Evolutionary conservation across 2,329 filamentous ascomycete genomes (phyloP), one percentile per base, ranked within the genome.

Genomic region (Bipolaris sorokiniana): DNA sequence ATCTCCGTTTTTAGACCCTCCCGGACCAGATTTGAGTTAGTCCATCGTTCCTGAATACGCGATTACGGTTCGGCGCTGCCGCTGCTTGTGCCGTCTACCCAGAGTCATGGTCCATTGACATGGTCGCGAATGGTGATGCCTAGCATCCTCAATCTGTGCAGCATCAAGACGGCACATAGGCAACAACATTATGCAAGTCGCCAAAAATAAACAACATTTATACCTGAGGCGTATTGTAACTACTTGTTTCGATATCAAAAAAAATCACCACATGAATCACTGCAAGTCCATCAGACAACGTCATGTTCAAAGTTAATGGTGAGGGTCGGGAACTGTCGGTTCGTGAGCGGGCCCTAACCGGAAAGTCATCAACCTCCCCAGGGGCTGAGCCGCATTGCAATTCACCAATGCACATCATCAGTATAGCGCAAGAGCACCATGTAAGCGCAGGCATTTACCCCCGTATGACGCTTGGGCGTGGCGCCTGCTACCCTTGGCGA

Each of bases 71-170:
- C 59, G 59, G 50, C 48, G 59, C 57, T 61, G 53, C 64, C 60
- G 60, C 59, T 51, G 37, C 38, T 55, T 56, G 55, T 64, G 59
- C 68, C 67, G 64, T 55, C 51, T 51, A 47, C 56, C 62, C 46
- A 54, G 50, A 48, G 60, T 41, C 40, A 59, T 61, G 56, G 59
- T 63, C 72, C 69, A 74, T 71, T 67, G 59, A 61, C 45, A 63
- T 11, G 42, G 13, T 22, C 48, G 59, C 54, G 46, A 74, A 74
- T 69, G 58, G 52, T 66, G 67, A 56, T 75, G 72, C 72, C 72
- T 75, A 59, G 54, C 46, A 64, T 61, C 63, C 68, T 66, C 57
- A 50, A 61, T 44, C 53, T 55, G 44, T 62, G 7, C 20, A 20
- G 50, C 37, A 40, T 48, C 40, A 28, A 26, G 40, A 52, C 51